These are phyloP conservation scores for Stylonectria norvegica DNA, from an alignment of 2,329 filamentous ascomycete species.

Conservation along the genomic window DNA sequence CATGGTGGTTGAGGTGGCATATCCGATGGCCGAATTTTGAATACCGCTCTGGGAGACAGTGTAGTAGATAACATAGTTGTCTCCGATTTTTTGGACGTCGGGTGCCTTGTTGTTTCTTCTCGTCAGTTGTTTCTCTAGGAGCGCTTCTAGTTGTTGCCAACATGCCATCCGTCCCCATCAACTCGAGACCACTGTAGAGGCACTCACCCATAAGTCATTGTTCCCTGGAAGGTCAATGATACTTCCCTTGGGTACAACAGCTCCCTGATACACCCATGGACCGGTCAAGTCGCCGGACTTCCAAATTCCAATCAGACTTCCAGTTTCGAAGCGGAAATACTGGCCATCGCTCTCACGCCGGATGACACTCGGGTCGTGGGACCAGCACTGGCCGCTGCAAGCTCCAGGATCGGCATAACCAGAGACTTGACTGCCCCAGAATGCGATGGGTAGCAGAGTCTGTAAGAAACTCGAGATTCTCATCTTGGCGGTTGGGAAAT, in stretches of 20 bases:
- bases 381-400: conserved; percentile 37
- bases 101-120: too few relatives aligned
- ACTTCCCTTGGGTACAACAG: conserved; percentile 37
- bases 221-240: conserved; percentile 39
- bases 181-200: too few relatives aligned
- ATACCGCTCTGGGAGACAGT: conserved; percentile 58
- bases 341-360: conserved; percentile 36
- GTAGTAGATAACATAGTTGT: conserved; percentile 64
- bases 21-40: conserved; percentile 60
- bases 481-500: conserved; percentile 5
- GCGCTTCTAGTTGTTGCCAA: too few relatives aligned
- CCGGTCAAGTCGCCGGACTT: conserved; percentile 36
- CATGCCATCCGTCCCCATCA: too few relatives aligned
- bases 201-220: conserved; percentile 42
- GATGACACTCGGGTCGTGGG: conserved; percentile 40
- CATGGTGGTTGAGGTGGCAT: conserved; percentile 43
- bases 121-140: too few relatives aligned
- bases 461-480: conserved; percentile 11
- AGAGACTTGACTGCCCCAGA: conserved; percentile 35
- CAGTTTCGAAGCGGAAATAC: conserved; percentile 44
- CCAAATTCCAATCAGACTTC: conserved; percentile 38
- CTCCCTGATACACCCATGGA: conserved; percentile 42
- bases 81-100: conserved; percentile 44
- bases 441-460: conserved; percentile 5
- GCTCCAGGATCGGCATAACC: conserved; percentile 30